Evolutionary conservation across 805 yeast species (phyloP).

Genomic region (Candida quercuum): DNA sequence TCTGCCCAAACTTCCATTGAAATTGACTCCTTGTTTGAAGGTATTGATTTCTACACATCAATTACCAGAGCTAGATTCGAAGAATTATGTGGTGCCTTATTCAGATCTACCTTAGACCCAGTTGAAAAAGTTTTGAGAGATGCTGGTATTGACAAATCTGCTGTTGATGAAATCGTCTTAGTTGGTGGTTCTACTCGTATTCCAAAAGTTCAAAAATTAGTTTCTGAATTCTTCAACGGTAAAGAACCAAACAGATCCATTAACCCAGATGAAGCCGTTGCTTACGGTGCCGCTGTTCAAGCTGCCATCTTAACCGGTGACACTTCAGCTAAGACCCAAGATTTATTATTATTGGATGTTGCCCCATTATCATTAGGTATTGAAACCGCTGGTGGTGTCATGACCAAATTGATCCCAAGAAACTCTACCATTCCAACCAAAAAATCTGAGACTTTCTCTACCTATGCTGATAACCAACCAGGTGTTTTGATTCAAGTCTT

Average conservation of each 20-base stretch:
- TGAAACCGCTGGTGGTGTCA: constrained; percentile 99
- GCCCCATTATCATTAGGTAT: constrained; percentile 97
- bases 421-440: constrained; percentile 96
- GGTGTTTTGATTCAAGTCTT: constrained; percentile 96
- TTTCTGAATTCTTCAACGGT: constrained; percentile 94
- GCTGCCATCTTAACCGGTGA: constrained; percentile 97
- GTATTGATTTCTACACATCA: constrained; percentile 94
- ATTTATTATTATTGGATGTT: constrained; percentile 88
- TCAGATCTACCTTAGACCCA: constrained; percentile 91
- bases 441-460: constrained; percentile 94
- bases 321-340: constrained; percentile 94
- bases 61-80: constrained; percentile 97
- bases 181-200: constrained; percentile 99
- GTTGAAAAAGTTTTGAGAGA: constrained; percentile 93
- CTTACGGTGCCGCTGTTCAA: constrained; percentile 98
- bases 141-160: constrained; percentile 84
- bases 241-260: constrained; percentile 95
- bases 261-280: constrained; percentile 99
- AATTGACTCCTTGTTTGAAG: constrained; percentile 92
- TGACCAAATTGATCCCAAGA: constrained; percentile 96
- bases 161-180: constrained; percentile 85
- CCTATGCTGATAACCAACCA: constrained; percentile 97
- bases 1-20: constrained; percentile 93
- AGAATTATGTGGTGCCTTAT: constrained; percentile 89
- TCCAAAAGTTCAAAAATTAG: constrained; percentile 94